Evolutionary conservation across 768 basidiomycete species (phyloP), one percentile per base, ranked within the genome.

Genomic region (Suillus americanus): DNA sequence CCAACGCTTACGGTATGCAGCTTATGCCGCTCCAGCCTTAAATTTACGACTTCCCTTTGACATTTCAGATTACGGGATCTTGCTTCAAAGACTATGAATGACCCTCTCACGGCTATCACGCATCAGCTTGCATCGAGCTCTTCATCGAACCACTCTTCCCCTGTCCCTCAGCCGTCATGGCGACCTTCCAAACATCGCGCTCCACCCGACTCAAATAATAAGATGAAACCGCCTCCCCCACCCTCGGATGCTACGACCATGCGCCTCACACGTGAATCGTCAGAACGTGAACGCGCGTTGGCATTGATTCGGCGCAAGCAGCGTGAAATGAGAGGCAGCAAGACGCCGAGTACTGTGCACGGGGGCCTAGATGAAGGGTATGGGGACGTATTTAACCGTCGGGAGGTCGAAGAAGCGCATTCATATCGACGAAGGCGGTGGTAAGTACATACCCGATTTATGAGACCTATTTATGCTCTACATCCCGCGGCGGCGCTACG

Each of bases 61-160:
- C n/a, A 8, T 51, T 30, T 35, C 69, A 92, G 91, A 70, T 78
- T 80, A 65, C 86, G 88, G 37, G 91, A 93, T 65, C 77, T 86
- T 9, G 82, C 80, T 5, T 83, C 83, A 9, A 91, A 93, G 71
- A 82, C 82, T 1, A 78, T 76, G 18, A 83, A 89, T 56, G 92
- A 93, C 72, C 91, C 92, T 7, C 81, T 93, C 14, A 88, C 89
- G 1, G 86, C 87, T 10, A 92, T 94, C 68, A 89, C 86, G 9
- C 81, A 84, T 46, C 85, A 88, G 66, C 82, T 92, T 6, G 80
- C 86, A 13, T 76, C 82, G 0, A 81, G 80, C 13, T 75, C 75
- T 28, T 65, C 65, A 62, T 35, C 73, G 63, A 33, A 68, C 64
- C 54, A 71, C 66, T 50, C 67, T 41, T 33, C 73, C 62, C 67